Evolutionary conservation across 352 stramenopile genomes (phyloP), one percentile per base, ranked within the genome.

Genomic region (Globisporangium camurandrum): DNA sequence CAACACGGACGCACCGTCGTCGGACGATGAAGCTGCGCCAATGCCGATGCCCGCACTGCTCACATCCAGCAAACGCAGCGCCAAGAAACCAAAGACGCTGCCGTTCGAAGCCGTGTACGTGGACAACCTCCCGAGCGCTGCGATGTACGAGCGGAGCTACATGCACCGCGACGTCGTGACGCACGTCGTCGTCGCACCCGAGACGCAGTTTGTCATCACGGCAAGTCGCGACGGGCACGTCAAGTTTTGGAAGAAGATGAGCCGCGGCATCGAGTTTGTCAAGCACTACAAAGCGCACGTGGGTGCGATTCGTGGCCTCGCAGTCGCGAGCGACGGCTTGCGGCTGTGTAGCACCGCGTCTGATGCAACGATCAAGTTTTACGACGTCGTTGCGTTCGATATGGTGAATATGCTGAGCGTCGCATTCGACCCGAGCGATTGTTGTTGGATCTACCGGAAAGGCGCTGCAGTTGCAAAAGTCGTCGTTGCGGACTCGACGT

Each of bases 231-330:
- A 99, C 68, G 97, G 97, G 8, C 87, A 98, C 55, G 88, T 99
- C 19, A 99, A 99, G 64, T 99, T 99, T 64, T 99, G 97, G 97
- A 99, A 99, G 67, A 98, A 98, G 61, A 96, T 98, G 72, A 66
- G 74, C 8, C 69, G 75, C 34, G 81, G 83, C 23, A 79, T 99
- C 36, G 97, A 99, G 82, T 99, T 99, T 70, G 96, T 99, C 38
- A 99, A 99, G 76, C 96, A 98, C 42, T 99, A 98, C 67, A 97
- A 97, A 45, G 95, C 96, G 26, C 97, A 99, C 66, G 57, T 98
- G 0, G 77, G 81, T 24, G 64, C 78, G 5, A 74, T 99, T 12
- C 48, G 80, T 2, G 80, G 73, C 9, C 77, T 99, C 26, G 74
- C 71, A 9, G 80, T 97, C 44, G 91, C 79, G 19, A 39, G 30